Base-by-base conservation (phyloP, 2,329 filamentous ascomycete genomes). In the Aspergillus floridensis region DNA sequence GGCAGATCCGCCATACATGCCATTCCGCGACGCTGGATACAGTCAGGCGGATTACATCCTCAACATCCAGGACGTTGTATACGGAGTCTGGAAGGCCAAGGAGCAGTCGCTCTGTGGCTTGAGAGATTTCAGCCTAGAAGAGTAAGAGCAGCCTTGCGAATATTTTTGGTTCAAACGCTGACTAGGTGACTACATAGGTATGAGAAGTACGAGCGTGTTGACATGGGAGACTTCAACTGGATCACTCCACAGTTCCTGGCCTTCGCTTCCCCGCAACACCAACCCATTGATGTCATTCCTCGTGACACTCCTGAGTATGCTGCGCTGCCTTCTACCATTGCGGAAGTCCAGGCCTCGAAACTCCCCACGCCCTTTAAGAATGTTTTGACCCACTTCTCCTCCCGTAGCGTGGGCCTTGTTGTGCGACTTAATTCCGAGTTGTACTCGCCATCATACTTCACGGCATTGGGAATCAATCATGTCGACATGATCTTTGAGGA, bases 171-270 rank as follows among this genome's bases (percentile, higher is more conserved):
- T 22, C 8, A 10, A 4, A 41, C 49, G 41, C 65, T 67, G 29
- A 75, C 46, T n/a, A 16, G 11, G 12, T 11, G 14, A 35, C n/a
- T 59, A 87, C 26, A 29, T 29, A 29, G 84, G 62, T 99, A 99
- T 74, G 95, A 99, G 79, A 89, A 86, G 74, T 99, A 86, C 70
- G 95, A 99, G 80, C 86, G 95, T 59, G 95, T 99, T 21, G 95
- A 99, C 74, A 92, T 97, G 82, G 95, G 95, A 64, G 95, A 99
- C 79, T 99, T 99, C 88, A 99, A 99, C 85, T 99, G 95, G 95
- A 86, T 99, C 60, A 96, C 93, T 5, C 93, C 93, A 8, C 83
- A 93, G 71, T 99, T 99, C 79, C 85, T 99, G 54, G 95, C 95
- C 22, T 98, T 99, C 74, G 95, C 95, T 49, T 98, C 93, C 21